Base-by-base conservation (phyloP, 2,329 filamentous ascomycete genomes). In the Fusarium irregulare region DNA sequence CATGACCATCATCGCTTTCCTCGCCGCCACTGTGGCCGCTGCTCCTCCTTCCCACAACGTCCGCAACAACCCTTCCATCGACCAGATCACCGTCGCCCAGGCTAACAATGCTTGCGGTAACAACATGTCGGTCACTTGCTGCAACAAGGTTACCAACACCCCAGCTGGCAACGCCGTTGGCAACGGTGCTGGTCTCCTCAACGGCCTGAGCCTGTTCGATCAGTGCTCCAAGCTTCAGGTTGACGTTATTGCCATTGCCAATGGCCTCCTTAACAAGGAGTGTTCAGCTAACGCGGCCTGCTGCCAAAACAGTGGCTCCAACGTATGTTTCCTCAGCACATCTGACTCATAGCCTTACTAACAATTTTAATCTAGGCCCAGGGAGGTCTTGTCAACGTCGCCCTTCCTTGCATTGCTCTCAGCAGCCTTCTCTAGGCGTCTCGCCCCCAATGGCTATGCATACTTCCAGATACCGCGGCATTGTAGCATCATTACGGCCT, bases 1-100 rank as follows among this genome's bases (percentile, higher is more conserved):
- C 28, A 28, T 34, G n/a, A 42, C 56, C 4, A 28, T 56, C 28
- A 46, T 59, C 49, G 56, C 56, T 55, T 56, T 59, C 49, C 12
- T 59, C 21, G 56, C 56, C 28, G 40, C 49, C 16, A 10, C 56
- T 18, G 56, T 27, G 28, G 21, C 40, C 23, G 56, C 37, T 6
- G 55, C 47, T 7, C 25, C 27, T 14, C 25, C 42, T 45, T 23
- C 21, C 14, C 14, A 23, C 21, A 32, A 42, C 4, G 40, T 25
- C 16, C 3, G 1, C 0, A 8, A 6, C 16, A 25, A 28, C 6
- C 28, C 28, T 10, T 56, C 56, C 3, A 4, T 59, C 3, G 25
- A 7, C 13, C 0, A 11, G 11, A 11, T 46, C 1, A 59, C 56
- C 4, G 56, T 59, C 20, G 14, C 32, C n/a, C 56, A 59, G 21